phyloP scores from a whole-genome alignment of 2,329 filamentous ascomycete species.

The Colletotrichum incanum region DNA sequence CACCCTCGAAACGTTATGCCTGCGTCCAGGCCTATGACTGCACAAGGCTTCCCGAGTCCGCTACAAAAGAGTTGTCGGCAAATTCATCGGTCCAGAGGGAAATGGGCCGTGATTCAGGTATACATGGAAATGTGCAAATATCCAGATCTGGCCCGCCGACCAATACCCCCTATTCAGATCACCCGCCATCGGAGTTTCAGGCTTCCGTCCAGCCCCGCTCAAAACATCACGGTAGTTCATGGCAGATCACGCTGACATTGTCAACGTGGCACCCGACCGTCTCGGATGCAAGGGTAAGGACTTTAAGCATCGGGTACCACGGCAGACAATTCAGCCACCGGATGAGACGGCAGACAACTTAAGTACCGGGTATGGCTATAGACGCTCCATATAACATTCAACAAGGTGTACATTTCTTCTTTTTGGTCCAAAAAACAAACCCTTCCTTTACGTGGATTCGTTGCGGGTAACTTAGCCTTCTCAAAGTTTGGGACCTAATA shows the following conservation, averaged over 20 bases:
- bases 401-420: neutral
- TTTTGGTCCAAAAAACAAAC: neutral
- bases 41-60: neutral
- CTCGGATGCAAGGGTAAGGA: neutral
- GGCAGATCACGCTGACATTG: too few species aligned
- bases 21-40: neutral
- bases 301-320: too few species aligned
- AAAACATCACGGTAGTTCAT: too few species aligned
- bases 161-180: neutral
- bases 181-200: neutral
- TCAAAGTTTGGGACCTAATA: neutral
- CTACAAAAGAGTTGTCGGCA: neutral
- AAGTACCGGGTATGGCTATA: neutral
- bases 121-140: neutral
- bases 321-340: neutral
- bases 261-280: neutral
- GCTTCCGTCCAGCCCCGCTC: neutral
- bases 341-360: neutral
- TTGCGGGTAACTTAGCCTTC: neutral
- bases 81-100: neutral
- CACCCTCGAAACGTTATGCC: neutral
- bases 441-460: too few species aligned
- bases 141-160: neutral
- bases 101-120: neutral
- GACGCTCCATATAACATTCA: neutral